Evolutionary conservation across 2,329 filamentous ascomycete genomes (phyloP), one percentile per base, ranked within the genome.

Genomic region (Monosporascus sp.): DNA sequence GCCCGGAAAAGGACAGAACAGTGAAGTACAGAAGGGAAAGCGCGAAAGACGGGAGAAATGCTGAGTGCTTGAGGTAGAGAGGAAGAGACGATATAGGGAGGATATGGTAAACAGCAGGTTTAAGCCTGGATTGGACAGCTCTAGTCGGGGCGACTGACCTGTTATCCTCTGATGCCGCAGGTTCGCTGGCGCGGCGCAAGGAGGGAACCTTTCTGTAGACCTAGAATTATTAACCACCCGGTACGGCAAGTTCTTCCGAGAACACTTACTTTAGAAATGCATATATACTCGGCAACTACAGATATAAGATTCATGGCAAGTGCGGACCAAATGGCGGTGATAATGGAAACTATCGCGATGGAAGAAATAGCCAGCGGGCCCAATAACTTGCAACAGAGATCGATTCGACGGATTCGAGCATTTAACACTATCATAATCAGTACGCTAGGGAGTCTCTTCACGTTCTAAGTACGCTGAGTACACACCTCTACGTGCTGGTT

Each of bases 11-110:
- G 6, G 74, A 77, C 3, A 85, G 68, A 0, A 84, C 81, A 0
- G 81, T 87, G 48, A 87, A 71, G 62, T 87, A 31, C 5, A 46
- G 43, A 8, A 46, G 15, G 15, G 43, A 25, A 24, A 25, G 70
- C 0, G 83, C 72, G 48, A 88, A 74, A 0, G 84, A 88, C 0
- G 85, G 78, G 1, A 85, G 68, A 56, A 87, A 80, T 0, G 78
- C 82, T 0, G 68, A 71, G 55, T 86, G 82, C 3, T 65, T 60
- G 54, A 80, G 59, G 63, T 87, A 87, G 31, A 73, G 71, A 0
- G 60, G 54, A 7, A 73, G 53, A 1, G 67, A 64, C 0, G 60
- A 52, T 1, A 65, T 53, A 22, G 58, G 65, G 14, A 61, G 58
- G 22, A 60, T 59, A 57, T 37, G 61, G 48, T 45, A 51, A 46